phyloP scores from a whole-genome alignment of 495 filamentous ascomycete species.

The Aspergillus hancockii region DNA sequence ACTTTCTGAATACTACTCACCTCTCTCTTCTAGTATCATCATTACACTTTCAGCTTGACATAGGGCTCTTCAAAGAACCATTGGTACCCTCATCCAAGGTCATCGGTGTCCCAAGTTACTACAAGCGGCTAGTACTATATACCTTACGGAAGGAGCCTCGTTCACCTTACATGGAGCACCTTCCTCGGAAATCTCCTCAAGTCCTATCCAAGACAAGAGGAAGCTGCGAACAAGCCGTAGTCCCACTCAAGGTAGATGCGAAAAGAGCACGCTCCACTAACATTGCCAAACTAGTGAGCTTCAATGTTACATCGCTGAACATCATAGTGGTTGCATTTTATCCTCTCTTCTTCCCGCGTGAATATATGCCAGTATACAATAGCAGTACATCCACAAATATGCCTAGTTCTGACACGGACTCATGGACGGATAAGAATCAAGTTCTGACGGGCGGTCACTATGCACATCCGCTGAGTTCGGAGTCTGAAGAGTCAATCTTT shows the following conservation, averaged over 20 bases:
- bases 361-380: background rate
- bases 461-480: background rate
- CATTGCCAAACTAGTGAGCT: background rate
- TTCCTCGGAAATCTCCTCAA: background rate
- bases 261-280: background rate
- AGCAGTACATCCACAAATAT: background rate
- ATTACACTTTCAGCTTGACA: no score
- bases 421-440: background rate
- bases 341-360: background rate
- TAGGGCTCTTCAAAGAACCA: background rate
- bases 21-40: no score
- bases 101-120: no score
- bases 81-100: no score
- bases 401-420: background rate
- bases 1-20: no score
- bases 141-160: no score
- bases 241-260: background rate
- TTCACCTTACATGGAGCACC: background rate
- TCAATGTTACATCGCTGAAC: background rate
- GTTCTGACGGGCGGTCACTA: background rate
- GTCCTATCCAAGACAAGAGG: background rate
- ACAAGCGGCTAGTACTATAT: no score
- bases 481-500: background rate
- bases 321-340: background rate
- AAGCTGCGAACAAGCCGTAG: background rate